Evolutionary conservation across 2,329 filamentous ascomycete genomes (phyloP).

Genomic region (Claviceps digitariae): DNA sequence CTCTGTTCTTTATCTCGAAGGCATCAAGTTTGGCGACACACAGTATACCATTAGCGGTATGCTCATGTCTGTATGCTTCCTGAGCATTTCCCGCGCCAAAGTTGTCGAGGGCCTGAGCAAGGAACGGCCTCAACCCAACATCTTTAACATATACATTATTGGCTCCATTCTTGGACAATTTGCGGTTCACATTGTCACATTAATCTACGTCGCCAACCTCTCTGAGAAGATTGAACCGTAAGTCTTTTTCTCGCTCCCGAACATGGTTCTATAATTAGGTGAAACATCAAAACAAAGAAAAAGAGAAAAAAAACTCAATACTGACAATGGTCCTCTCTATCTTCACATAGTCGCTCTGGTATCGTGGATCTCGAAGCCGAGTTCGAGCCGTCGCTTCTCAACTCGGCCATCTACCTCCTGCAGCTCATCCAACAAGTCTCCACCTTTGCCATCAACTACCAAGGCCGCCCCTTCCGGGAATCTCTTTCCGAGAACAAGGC

Average conservation of each 20-base stretch:
- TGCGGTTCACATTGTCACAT: conserved; percentile 81
- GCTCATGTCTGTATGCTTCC: conserved; percentile 99
- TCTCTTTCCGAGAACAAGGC: conserved; percentile 88
- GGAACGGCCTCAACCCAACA: conserved; percentile 94
- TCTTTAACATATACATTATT: conserved; percentile 98
- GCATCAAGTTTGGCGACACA: conserved; percentile 97
- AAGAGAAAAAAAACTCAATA: conserved; percentile 13
- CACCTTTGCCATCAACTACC: conserved; percentile 98
- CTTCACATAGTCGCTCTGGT: conserved; percentile 28
- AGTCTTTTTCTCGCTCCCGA: conserved; percentile 24
- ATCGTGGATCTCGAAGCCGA: conserved; percentile 86
- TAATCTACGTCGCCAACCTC: conserved; percentile 86
- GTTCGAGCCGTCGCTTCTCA: conserved; percentile 84
- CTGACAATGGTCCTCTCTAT: neutral
- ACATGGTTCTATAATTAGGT: no score
- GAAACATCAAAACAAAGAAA: neutral
- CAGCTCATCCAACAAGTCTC: conserved; percentile 98
- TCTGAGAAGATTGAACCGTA: conserved; percentile 79
- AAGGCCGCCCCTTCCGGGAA: conserved; percentile 94
- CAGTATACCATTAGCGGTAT: conserved; percentile 98
- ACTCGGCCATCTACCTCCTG: conserved; percentile 91
- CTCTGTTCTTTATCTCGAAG: conserved; percentile 90
- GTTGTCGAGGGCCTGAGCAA: conserved; percentile 92
- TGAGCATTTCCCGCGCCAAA: conserved; percentile 95
- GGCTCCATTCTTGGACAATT: conserved; percentile 96